A percentile compares a stretch with the other conserved stretches of the same genome.
Evolutionary conservation across 257 asterid genomes (phyloP).

Genomic region (Thymus quinquecostatus): DNA sequence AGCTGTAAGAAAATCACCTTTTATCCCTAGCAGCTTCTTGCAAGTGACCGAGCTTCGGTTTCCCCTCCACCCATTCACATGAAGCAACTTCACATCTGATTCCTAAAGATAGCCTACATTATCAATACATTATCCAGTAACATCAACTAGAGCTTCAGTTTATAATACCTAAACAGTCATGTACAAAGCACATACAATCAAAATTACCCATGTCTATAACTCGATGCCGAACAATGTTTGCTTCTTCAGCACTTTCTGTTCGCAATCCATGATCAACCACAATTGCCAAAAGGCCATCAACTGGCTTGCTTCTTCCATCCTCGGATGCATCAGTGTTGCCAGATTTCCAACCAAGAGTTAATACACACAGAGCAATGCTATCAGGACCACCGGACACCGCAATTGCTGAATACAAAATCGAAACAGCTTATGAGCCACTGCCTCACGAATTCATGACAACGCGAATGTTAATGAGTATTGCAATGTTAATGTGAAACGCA

Average conservation of each 20-base stretch:
- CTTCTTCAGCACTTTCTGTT: conserved; percentile 79
- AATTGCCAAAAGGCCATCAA: conserved; percentile 79
- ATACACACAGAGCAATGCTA: conserved; percentile 82
- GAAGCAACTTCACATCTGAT: conserved; percentile 75
- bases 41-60: conserved; percentile 78
- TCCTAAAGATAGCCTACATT: conserved; percentile 70
- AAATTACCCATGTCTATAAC: conserved; percentile 72
- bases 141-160: conserved; percentile 36
- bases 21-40: conserved; percentile 91
- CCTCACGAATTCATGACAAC: background rate
- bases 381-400: conserved; percentile 99
- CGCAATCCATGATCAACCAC: conserved; percentile 93
- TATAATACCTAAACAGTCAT: conserved; percentile 26
- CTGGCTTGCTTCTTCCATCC: conserved; percentile 39
- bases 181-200: conserved; percentile 21
- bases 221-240: conserved; percentile 58
- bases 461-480: too few relatives aligned
- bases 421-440: conserved; percentile 28
- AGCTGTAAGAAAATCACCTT: conserved; percentile 49
- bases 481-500: too few relatives aligned
- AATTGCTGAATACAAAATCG: conserved; percentile 54
- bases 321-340: conserved; percentile 37
- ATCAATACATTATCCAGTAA: conserved; percentile 42
- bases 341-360: conserved; percentile 83
- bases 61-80: conserved; percentile 86